Percentiles rank a stretch among this genome's conserved stretches.
Conservation (phyloP, 495 filamentous ascomycete species). For the Thermochaetoides thermophila region DNA sequence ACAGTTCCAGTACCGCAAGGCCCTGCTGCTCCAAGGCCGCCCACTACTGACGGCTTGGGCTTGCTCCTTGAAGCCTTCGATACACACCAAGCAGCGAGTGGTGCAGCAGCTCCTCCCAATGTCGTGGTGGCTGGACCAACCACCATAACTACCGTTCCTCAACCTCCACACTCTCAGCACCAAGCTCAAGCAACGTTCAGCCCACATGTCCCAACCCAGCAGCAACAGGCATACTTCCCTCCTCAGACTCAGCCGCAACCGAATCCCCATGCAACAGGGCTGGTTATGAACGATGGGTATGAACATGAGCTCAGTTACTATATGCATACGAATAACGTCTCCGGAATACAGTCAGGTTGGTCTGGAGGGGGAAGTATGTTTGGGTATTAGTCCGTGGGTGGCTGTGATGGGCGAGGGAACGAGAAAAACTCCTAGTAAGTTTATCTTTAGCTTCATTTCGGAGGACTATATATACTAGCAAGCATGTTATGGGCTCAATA, state of each 20-base stretch:
- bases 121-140: background rate
- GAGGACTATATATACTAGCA: too few species aligned
- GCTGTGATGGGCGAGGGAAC: too few species aligned
- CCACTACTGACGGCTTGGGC: slow-evolving; percentile 15
- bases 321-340: too few species aligned
- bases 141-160: background rate
- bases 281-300: slow-evolving; percentile 17
- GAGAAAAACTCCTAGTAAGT: too few species aligned
- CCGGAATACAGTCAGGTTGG: slow-evolving; percentile 14
- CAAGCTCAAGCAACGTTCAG: background rate
- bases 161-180: background rate
- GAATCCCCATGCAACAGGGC: too few species aligned
- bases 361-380: slow-evolving; percentile 10
- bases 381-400: slow-evolving; percentile 6
- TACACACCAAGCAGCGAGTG: slow-evolving; percentile 8
- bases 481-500: too few species aligned
- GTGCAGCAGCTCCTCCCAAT: background rate
- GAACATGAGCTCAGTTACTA: slow-evolving; percentile 19
- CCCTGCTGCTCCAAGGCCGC: slow-evolving; percentile 5
- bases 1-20: too few species aligned
- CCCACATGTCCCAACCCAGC: slow-evolving; percentile 13
- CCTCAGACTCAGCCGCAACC: slow-evolving; percentile 3
- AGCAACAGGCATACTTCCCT: slow-evolving; percentile 12
- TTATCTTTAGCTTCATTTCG: too few species aligned
- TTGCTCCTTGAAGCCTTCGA: slow-evolving; percentile 20